These are phyloP conservation scores for Oldenlandia corymbosa DNA, from an alignment of 257 asterid genomes.

Conservation along the genomic window DNA sequence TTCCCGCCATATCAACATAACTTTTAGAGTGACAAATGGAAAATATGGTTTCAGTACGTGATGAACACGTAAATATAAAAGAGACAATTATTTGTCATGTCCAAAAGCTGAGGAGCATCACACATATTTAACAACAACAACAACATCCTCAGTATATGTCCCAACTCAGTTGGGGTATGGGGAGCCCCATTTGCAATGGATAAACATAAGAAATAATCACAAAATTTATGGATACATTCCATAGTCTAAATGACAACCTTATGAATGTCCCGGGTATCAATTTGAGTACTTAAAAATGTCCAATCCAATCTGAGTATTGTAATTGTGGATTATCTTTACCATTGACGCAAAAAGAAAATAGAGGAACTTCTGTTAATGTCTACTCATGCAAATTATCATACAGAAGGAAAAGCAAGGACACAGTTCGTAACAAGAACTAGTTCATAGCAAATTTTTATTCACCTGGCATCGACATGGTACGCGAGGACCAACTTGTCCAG, in stretches of 20 bases:
- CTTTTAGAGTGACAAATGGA: background rate
- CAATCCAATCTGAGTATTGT: too few relatives aligned
- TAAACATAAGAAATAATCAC: too few relatives aligned
- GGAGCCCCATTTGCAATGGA: too few relatives aligned
- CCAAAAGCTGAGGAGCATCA: background rate
- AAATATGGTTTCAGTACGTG: background rate
- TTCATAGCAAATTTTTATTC: constrained; percentile 20
- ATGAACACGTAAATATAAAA: background rate
- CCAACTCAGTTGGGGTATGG: too few relatives aligned
- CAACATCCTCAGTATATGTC: too few relatives aligned
- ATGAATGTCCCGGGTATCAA: background rate
- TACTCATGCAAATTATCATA: background rate
- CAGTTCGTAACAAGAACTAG: background rate
- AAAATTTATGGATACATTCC: too few relatives aligned
- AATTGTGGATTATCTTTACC: too few relatives aligned
- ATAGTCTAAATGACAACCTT: background rate
- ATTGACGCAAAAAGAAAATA: too few relatives aligned
- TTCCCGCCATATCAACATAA: background rate
- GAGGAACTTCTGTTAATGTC: background rate
- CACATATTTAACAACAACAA: too few relatives aligned
- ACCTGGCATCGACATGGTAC: constrained; percentile 93
- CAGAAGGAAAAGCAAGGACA: constrained; percentile 2
- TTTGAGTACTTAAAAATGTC: background rate
- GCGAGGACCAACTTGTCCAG: constrained; percentile 92
- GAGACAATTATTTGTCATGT: background rate